Percentiles rank a stretch among this genome's conserved stretches.
Evolutionary conservation across 1,284 basidiomycete species (phyloP).

Genomic region (Cerioporus squamosus): DNA sequence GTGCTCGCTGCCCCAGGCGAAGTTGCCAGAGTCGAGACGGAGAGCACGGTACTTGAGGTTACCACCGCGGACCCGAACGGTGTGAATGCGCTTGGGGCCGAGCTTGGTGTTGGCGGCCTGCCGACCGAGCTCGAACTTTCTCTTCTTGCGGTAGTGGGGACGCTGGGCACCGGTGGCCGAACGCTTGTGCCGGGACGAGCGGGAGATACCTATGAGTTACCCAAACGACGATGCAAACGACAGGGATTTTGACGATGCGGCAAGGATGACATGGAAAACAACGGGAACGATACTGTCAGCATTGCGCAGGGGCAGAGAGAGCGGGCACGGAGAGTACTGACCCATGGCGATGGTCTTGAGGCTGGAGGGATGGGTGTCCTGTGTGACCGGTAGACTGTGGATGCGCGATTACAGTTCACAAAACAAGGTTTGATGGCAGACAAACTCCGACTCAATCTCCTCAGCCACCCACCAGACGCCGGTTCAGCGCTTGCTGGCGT

Average conservation of each 20-base stretch:
- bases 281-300: conserved; percentile 8
- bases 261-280: neutral
- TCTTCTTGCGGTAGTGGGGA: conserved; percentile 97
- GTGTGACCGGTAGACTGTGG: conserved; percentile 31
- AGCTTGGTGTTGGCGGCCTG: conserved; percentile 96
- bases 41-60: conserved; percentile 94
- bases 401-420: conserved; percentile 36
- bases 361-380: conserved; percentile 35
- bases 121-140: conserved; percentile 98
- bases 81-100: conserved; percentile 90
- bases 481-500: no score
- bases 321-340: conserved; percentile 31
- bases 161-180: conserved; percentile 92
- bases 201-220: conserved; percentile 79
- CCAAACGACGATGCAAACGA: neutral
- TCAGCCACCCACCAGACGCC: conserved; percentile 15
- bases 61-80: conserved; percentile 91
- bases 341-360: conserved; percentile 44
- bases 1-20: conserved; percentile 95
- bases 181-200: conserved; percentile 94
- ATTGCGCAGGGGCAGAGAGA: neutral
- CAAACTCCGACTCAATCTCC: conserved; percentile 27
- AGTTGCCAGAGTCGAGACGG: conserved; percentile 94
- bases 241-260: neutral
- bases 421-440: conserved; percentile 33